Conservation (phyloP, 164 flowering plant species). For the Vitis rotundifolia region DNA sequence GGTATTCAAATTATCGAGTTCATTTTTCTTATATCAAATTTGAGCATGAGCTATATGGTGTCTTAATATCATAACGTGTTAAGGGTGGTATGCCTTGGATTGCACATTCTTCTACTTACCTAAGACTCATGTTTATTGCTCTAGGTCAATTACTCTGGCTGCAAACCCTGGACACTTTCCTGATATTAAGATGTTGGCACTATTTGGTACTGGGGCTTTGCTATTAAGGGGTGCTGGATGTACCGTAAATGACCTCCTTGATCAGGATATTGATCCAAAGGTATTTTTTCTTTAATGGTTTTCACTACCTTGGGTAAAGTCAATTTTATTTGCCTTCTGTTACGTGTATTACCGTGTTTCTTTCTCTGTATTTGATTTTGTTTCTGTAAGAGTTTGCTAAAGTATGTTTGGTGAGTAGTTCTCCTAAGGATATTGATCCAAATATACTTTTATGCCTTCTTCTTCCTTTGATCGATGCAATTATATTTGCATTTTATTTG, state of each 20-base stretch:
- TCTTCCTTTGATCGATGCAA: too few species aligned
- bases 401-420: too few species aligned
- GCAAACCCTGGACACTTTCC: slow-evolving; percentile 79
- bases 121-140: slow-evolving; percentile 8
- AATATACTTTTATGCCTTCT: too few species aligned
- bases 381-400: too few species aligned
- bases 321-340: background rate
- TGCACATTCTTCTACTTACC: background rate
- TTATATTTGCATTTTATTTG: background rate
- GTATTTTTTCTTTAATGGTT: slow-evolving; percentile 24
- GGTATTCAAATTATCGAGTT: too few species aligned
- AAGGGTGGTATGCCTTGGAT: background rate
- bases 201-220: slow-evolving; percentile 92
- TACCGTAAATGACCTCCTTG: slow-evolving; percentile 93
- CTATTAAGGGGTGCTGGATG: slow-evolving; percentile 97
- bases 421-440: too few species aligned
- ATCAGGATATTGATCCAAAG: slow-evolving; percentile 83
- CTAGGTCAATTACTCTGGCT: slow-evolving; percentile 91
- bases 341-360: background rate
- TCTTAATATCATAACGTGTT: too few species aligned
- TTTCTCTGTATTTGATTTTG: background rate
- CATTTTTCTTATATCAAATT: too few species aligned
- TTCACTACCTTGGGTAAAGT: slow-evolving; percentile 1
- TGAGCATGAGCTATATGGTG: too few species aligned
- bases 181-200: slow-evolving; percentile 75